phyloP scores from a whole-genome alignment of 148 eudicot species.

The Persicaria maculosa region DNA sequence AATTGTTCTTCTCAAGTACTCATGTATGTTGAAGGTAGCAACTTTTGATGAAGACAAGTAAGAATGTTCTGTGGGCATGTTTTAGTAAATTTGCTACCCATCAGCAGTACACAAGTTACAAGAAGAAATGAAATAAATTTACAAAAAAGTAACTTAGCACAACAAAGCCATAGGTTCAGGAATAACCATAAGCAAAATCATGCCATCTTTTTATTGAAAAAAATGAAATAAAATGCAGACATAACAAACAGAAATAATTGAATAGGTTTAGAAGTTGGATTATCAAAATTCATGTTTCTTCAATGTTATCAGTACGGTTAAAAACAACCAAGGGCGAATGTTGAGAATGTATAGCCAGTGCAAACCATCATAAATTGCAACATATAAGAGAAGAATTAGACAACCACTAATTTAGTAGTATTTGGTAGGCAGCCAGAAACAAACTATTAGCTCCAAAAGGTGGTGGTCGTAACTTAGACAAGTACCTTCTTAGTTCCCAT shows the following conservation, averaged over 20 bases:
- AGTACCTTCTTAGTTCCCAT: neutral
- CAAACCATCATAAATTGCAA: neutral
- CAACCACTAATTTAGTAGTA: neutral
- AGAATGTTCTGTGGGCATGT: neutral
- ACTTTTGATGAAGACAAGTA: neutral
- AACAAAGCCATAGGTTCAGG: neutral
- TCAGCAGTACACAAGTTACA: neutral
- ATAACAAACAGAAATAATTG: neutral
- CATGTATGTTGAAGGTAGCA: neutral
- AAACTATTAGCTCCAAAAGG: neutral
- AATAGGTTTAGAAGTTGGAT: neutral
- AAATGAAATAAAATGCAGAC: no score
- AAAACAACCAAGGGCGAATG: neutral
- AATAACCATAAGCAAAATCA: neutral
- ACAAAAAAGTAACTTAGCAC: neutral
- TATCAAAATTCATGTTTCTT: neutral
- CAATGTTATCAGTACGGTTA: neutral
- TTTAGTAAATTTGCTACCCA: no score
- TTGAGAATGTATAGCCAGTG: neutral
- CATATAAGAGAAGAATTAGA: neutral
- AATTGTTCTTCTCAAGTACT: conserved; percentile 25
- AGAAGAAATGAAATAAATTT: neutral
- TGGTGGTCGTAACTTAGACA: neutral
- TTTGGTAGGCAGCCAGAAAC: neutral
- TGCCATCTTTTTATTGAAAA: no score